A percentile compares a stretch with the other conserved stretches of the same genome.
phyloP scores from a whole-genome alignment of 1,284 basidiomycete species.

The Salmacisia buchloeana region DNA sequence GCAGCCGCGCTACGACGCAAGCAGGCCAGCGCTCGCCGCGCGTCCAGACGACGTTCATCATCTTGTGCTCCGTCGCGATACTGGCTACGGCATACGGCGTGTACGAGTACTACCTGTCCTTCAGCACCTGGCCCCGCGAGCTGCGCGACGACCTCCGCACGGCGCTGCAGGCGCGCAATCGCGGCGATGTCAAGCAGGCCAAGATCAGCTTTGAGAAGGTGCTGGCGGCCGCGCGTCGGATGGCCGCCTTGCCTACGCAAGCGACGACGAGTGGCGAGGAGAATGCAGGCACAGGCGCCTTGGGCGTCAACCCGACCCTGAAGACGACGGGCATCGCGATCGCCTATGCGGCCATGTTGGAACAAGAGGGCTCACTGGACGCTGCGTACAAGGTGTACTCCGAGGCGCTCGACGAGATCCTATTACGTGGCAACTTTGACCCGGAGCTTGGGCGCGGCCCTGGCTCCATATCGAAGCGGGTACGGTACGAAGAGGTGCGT shows the following conservation, averaged over 20 bases:
- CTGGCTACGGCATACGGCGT: constrained; percentile 44
- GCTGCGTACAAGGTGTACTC: constrained; percentile 29
- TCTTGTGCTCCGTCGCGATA: constrained; percentile 37
- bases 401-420: constrained; percentile 41
- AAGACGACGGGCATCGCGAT: constrained; percentile 49
- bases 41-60: constrained; percentile 8
- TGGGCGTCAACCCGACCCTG: constrained; percentile 21
- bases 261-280: constrained; percentile 9
- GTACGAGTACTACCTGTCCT: constrained; percentile 47
- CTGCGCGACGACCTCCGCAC: constrained; percentile 45
- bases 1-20: too few relatives aligned
- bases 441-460: too few relatives aligned
- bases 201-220: constrained; percentile 31
- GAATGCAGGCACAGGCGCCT: not conserved
- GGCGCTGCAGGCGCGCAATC: constrained; percentile 42
- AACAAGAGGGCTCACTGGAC: constrained; percentile 28
- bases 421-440: constrained; percentile 19
- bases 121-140: constrained; percentile 47
- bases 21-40: constrained; percentile 13
- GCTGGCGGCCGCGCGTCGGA: not conserved
- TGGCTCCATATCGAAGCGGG: too few relatives aligned
- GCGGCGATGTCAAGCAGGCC: constrained; percentile 37
- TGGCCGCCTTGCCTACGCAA: not conserved
- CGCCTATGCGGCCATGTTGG: constrained; percentile 42
- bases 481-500: not conserved